phyloP scores from a whole-genome alignment of 2,329 filamentous ascomycete species.

The Fusarium sp. region DNA sequence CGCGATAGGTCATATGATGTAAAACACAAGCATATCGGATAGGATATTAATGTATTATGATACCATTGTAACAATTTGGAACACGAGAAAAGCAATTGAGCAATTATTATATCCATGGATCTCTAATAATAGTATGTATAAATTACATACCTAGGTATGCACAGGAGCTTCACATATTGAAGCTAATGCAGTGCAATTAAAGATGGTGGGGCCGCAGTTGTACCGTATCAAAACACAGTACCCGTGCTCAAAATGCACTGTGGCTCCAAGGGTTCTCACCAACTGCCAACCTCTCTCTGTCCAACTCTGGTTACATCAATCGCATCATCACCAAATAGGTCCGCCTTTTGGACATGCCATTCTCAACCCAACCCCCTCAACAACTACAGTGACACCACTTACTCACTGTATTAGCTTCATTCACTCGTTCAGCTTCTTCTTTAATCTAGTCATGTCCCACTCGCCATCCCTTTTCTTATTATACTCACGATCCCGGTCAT shows the following conservation, averaged over 20 bases:
- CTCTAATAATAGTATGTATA: background rate
- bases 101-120: background rate
- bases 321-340: slow-evolving; percentile 20
- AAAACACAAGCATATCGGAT: slow-evolving; percentile 11
- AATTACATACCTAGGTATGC: background rate
- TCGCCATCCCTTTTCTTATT: slow-evolving; percentile 18
- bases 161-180: background rate
- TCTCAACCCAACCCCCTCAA: slow-evolving; percentile 34
- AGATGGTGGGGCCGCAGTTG: background rate
- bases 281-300: slow-evolving; percentile 32
- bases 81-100: background rate
- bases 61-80: slow-evolving; percentile 38
- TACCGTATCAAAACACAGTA: slow-evolving; percentile 9
- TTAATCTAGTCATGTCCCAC: slow-evolving; percentile 44
- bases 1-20: slow-evolving; percentile 31
- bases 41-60: slow-evolving; percentile 42
- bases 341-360: slow-evolving; percentile 34
- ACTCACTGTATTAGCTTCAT: slow-evolving; percentile 7
- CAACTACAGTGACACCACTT: slow-evolving; percentile 28
- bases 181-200: slow-evolving; percentile 17
- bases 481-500: slow-evolving; percentile 22
- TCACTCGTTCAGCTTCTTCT: slow-evolving; percentile 28
- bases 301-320: slow-evolving; percentile 20
- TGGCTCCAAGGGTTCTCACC: slow-evolving; percentile 9
- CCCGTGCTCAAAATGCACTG: background rate